Base-by-base conservation (phyloP, 192 early-diverging fungal species). In the Gryganskiella cystojenkinii region DNA sequence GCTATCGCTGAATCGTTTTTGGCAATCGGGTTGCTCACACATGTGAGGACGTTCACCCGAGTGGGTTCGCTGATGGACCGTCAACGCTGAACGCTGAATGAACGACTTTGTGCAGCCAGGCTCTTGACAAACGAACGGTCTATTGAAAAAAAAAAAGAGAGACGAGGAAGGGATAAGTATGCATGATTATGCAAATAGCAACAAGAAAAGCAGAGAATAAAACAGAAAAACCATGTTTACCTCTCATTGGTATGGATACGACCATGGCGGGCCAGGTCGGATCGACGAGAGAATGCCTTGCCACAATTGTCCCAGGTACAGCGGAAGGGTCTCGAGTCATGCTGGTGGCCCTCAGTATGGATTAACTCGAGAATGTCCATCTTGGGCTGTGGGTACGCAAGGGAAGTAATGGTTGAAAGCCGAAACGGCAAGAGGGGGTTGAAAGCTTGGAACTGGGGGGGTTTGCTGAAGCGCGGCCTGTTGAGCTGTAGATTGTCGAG, bases 211-310 rank as follows among this genome's bases (percentile, higher is more conserved):
- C 14, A 13, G 49, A 31, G 20, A 30, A 25, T 10, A 2, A 25
- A 33, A 25, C 60, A 61, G 28, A 3, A 2, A 60, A 8, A 56
- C 17, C 19, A 27, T 9, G 34, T 34, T 43, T 62, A 56, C 89
- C 91, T 87, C 66, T 94, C 92, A 60, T 91, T 91, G 37, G 91
- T 93, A 74, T 95, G 93, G 70, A 93, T 93, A 49, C 92, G 86
- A 31, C 79, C 83, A 83, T 95, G 93, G 37, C 93, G 86, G 43
- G 90, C 89, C 15, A 93, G 83, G 70, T 95, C 93, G 34, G 88
- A 89, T 56, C 85, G 80, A 44, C 87, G 84, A 57, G 82, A 90
- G 64, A 94, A 94, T 47, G 87, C 82, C 81, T 94, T 94, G 61
- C 66, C 64, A 73, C 93, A 94, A 27, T 70, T 80, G 33, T 49